Percentiles rank a stretch among this genome's conserved stretches.
phyloP scores from a whole-genome alignment of 2,329 filamentous ascomycete genomes.

The Bertia moriformis region DNA sequence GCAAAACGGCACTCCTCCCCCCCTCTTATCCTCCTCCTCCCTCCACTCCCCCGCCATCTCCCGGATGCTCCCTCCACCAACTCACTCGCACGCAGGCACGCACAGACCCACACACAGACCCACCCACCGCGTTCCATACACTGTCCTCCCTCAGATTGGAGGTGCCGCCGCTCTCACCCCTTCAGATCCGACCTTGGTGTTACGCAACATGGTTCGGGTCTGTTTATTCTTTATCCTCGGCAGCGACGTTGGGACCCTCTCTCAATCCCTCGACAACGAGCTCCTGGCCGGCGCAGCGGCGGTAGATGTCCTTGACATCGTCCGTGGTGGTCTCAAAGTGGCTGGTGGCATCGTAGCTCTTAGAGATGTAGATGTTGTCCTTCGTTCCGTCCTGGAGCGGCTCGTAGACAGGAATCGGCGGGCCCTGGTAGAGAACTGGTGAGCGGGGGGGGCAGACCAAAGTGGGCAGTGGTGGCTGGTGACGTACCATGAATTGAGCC shows the following conservation, averaged over 20 bases:
- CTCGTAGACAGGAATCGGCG: slow-evolving; percentile 90
- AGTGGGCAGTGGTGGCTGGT: neutral
- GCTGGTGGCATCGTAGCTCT: slow-evolving; percentile 94
- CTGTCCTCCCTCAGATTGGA: no score
- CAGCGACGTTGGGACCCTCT: slow-evolving; percentile 62
- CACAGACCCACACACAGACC: no score
- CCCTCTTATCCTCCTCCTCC: no score
- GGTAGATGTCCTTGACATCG: slow-evolving; percentile 89
- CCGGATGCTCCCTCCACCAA: no score
- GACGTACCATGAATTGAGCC: slow-evolving; percentile 79
- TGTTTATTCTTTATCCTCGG: slow-evolving; percentile 32
- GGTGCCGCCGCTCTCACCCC: no score
- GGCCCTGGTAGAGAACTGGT: slow-evolving; percentile 36
- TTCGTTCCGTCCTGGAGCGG: slow-evolving; percentile 67
- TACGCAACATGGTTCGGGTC: neutral
- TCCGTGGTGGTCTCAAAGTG: slow-evolving; percentile 90
- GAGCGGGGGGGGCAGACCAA: neutral
- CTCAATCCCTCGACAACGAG: slow-evolving; percentile 76
- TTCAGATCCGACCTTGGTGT: neutral
- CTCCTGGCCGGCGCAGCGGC: slow-evolving; percentile 67
- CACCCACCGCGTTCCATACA: no score
- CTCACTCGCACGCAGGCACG: no score
- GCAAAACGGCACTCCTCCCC: no score
- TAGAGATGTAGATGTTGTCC: slow-evolving; percentile 93
- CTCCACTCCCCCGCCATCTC: no score